phyloP scores from a whole-genome alignment of 2,329 filamentous ascomycete species.

The Neofusicoccum sp. region DNA sequence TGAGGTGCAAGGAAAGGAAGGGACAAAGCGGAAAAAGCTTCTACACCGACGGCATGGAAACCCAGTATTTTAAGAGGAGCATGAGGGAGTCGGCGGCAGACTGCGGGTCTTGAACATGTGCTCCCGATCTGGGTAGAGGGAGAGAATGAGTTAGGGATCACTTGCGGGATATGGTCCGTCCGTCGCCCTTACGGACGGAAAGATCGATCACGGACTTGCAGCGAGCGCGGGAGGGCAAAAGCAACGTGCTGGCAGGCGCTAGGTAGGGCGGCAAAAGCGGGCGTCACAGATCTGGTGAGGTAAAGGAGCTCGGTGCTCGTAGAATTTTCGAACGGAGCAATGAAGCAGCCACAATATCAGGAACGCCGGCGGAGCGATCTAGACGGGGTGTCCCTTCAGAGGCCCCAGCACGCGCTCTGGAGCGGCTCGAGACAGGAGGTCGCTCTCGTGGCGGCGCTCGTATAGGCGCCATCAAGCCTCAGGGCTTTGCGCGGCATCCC shows the following conservation, averaged over 20 bases:
- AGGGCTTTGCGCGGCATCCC: background rate
- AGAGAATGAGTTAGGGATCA: background rate
- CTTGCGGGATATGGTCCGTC: background rate
- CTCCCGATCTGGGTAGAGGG: background rate
- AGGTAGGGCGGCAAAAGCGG: background rate
- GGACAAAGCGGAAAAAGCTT: background rate
- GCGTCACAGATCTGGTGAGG: background rate
- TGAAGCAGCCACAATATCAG: background rate
- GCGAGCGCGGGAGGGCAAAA: background rate
- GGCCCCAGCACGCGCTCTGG: background rate
- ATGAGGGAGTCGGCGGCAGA: background rate
- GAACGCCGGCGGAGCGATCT: background rate
- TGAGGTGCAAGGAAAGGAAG: background rate
- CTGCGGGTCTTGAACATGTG: background rate
- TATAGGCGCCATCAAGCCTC: constrained; percentile 1
- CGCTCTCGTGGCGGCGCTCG: background rate
- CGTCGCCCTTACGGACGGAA: background rate
- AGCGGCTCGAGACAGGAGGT: too few relatives aligned
- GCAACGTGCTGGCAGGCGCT: background rate
- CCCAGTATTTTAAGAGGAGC: background rate
- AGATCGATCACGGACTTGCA: background rate
- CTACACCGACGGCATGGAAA: background rate
- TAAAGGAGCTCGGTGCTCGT: background rate
- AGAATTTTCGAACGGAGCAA: background rate
- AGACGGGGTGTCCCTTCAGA: background rate